phyloP scores from a whole-genome alignment of 306 rosid genomes.

The Lupinus albus region DNA sequence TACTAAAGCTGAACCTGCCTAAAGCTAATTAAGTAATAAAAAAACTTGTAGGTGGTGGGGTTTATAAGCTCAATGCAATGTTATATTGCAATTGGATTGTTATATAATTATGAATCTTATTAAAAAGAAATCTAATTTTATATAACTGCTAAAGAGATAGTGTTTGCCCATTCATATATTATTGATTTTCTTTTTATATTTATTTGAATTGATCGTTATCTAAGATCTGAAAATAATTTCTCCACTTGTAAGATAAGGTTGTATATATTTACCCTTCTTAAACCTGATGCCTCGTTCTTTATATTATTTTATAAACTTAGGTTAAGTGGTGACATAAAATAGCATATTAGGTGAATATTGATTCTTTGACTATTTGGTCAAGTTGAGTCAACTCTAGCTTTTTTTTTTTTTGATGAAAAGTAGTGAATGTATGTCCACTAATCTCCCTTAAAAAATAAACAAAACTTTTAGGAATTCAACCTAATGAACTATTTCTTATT shows the following conservation, averaged over 20 bases:
- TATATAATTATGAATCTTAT: conserved; percentile 1
- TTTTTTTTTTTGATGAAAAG: too few relatives aligned
- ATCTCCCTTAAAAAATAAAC: background rate
- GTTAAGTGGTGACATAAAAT: conserved; percentile 34
- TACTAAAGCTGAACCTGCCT: conserved; percentile 19
- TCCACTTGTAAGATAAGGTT: too few relatives aligned
- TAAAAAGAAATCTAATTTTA: too few relatives aligned
- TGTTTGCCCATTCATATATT: conserved; percentile 2
- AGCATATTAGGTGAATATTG: conserved; percentile 50
- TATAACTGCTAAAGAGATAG: too few relatives aligned
- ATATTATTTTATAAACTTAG: conserved; percentile 20
- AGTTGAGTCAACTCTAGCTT: too few relatives aligned
- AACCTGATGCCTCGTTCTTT: too few relatives aligned
- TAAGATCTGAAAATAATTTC: too few relatives aligned
- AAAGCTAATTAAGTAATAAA: background rate
- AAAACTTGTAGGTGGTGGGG: conserved; percentile 28
- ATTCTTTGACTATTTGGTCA: too few relatives aligned
- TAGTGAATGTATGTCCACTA: conserved; percentile 36
- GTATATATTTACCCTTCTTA: too few relatives aligned
- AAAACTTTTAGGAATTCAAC: conserved; percentile 27
- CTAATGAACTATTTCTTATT: conserved; percentile 9
- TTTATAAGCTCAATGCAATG: conserved; percentile 40
- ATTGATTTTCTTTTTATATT: conserved; percentile 25
- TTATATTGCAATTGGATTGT: conserved; percentile 21
- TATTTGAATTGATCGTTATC: conserved; percentile 11